These are phyloP conservation scores for Suillus subalutaceus DNA, from an alignment of 768 basidiomycete species.

Conservation along the genomic window DNA sequence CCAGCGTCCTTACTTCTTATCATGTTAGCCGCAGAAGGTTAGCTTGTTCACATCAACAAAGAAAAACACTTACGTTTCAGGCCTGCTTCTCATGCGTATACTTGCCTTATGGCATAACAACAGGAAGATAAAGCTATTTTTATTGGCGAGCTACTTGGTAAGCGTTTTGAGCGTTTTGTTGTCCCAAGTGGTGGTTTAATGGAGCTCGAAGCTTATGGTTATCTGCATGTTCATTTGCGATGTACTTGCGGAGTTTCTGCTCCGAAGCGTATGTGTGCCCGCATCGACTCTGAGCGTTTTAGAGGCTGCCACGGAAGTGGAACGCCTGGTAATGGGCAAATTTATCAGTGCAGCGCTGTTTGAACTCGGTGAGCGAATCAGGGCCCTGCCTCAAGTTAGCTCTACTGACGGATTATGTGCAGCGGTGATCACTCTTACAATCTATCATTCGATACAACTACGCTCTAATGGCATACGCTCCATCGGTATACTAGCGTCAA, in stretches of 20 bases:
- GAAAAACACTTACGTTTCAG: not conserved
- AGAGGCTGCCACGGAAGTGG: slow-evolving; percentile 8
- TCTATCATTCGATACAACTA: slow-evolving; percentile 1
- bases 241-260: slow-evolving; percentile 4
- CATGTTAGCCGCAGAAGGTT: slow-evolving; percentile 17
- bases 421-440: slow-evolving; percentile 8
- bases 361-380: slow-evolving; percentile 14
- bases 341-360: slow-evolving; percentile 15
- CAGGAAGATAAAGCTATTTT: not conserved
- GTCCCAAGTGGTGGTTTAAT: not conserved
- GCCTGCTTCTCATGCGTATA: slow-evolving; percentile 17
- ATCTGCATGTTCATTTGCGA: slow-evolving; percentile 13
- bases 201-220: slow-evolving; percentile 3
- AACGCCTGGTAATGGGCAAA: slow-evolving; percentile 11
- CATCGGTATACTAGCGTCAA: not conserved
- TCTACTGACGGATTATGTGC: not conserved
- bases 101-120: slow-evolving; percentile 13
- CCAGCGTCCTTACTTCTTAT: slow-evolving; percentile 9
- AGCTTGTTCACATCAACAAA: not conserved
- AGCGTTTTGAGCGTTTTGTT: not conserved
- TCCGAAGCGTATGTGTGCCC: slow-evolving; percentile 10
- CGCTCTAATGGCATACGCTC: not conserved
- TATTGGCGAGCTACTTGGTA: slow-evolving; percentile 12
- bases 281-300: not conserved
- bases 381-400: not conserved